Base-by-base conservation (phyloP, 768 basidiomycete species). In the Termitomyces sp. region DNA sequence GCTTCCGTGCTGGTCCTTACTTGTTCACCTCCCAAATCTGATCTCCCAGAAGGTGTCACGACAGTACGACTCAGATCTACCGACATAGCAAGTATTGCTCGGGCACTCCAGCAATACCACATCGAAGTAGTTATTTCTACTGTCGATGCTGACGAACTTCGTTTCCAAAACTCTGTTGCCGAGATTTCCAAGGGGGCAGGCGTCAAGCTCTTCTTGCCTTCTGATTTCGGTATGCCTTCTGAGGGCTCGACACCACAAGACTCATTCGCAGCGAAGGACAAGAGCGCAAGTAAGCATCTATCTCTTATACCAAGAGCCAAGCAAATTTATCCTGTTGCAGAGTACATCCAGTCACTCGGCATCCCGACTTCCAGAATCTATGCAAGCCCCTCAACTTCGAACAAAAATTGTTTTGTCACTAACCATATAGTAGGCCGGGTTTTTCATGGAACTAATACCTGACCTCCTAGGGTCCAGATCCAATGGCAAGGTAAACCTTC, bases 171-270 rank as follows among this genome's bases (percentile, higher is more conserved):
- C 15, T 56, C 40, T 11, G 32, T 60, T 48, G 63, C 59, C 11
- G 63, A 63, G 54, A 56, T 60, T 47, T 32, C 63, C 17, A 63
- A 63, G n/a, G 63, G 58, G n/a, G 63, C 63, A 15, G 56, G 63
- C 5, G 45, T 63, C 49, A 63, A 63, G 31, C 59, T 63, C n/a
- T 63, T 63, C 56, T 37, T 63, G n/a, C 63, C 63, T 36, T 63
- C 63, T 7, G 59, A 60, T 46, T 60, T 63, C 45, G 56, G 59
- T n/a, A 45, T 63, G 34, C 63, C 63, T 20, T 49, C 56, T 9
- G 55, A 57, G 25, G 63, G 56, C 8, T 42, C 62, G 29, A 49
- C 40, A 8, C 14, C 31, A 4, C 14, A 32, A 25, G 50, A 55
- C n/a, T 29, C 56, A 1, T 53, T 60, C 12, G 56, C 37, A 46